Evolutionary conservation across 2,329 filamentous ascomycete genomes (phyloP).

Genomic region (Cryphonectria nitschkei): DNA sequence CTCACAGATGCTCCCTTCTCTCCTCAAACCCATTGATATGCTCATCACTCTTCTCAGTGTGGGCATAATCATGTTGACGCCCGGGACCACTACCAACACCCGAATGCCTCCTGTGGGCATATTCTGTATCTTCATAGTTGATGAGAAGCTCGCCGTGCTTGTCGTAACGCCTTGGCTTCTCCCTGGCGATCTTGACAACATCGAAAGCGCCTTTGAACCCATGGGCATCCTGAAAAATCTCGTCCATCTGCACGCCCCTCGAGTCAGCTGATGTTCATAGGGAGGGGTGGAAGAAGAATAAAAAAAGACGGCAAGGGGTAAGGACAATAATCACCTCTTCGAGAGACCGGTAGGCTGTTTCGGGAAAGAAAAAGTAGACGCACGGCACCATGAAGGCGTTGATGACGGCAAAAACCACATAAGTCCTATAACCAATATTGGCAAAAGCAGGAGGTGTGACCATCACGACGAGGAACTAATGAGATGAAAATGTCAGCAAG

Average conservation of each 20-base stretch:
- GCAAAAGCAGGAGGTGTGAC: conserved; percentile 63
- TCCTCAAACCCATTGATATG: conserved; percentile 8
- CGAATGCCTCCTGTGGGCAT: conserved; percentile 21
- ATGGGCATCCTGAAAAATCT: conserved; percentile 61
- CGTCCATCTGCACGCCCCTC: conserved; percentile 52
- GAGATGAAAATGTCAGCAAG: conserved; percentile 39
- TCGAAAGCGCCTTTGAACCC: conserved; percentile 46
- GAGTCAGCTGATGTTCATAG: not conserved
- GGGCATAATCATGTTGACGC: not conserved
- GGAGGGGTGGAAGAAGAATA: not conserved
- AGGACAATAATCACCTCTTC: conserved; percentile 54
- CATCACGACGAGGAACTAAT: conserved; percentile 65
- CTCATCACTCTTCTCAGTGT: conserved; percentile 9
- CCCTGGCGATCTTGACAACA: conserved; percentile 46
- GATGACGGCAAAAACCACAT: conserved; percentile 69
- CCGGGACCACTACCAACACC: not conserved
- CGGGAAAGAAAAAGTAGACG: conserved; percentile 66
- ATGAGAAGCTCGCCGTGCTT: conserved; percentile 63
- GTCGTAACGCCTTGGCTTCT: conserved; percentile 60
- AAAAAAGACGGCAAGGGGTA: too few species aligned
- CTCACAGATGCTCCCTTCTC: conserved; percentile 9
- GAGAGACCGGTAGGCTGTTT: conserved; percentile 65
- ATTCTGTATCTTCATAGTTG: conserved; percentile 42
- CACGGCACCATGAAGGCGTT: conserved; percentile 62
- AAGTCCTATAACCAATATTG: conserved; percentile 62